phyloP scores from a whole-genome alignment of 73 alveolate genomes.

The Blepharisma stoltei region DNA sequence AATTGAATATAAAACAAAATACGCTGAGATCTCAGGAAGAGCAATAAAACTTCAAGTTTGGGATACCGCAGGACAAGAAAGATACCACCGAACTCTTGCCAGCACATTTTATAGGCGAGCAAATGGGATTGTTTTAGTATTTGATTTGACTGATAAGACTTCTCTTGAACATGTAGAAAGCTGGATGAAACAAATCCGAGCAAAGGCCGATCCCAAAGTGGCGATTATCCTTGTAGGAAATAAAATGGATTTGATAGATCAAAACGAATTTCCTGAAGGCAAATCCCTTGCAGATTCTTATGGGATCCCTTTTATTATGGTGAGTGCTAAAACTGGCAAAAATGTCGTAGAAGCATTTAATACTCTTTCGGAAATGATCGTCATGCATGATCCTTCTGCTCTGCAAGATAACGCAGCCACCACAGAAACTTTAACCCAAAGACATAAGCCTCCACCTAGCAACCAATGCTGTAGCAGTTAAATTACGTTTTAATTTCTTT shows the following conservation, averaged over 20 bases:
- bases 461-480: too few species aligned
- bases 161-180: slow-evolving; percentile 55
- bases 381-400: not conserved
- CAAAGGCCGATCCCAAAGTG: slow-evolving; percentile 42
- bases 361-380: not conserved
- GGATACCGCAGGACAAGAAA: slow-evolving; percentile 74
- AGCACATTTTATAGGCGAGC: slow-evolving; percentile 62
- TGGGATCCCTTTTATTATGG: not conserved
- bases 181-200: slow-evolving; percentile 65
- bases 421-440: too few species aligned
- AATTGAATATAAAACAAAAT: slow-evolving; percentile 60
- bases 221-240: slow-evolving; percentile 42
- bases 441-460: too few species aligned
- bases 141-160: slow-evolving; percentile 58
- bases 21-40: slow-evolving; percentile 38
- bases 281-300: slow-evolving; percentile 3
- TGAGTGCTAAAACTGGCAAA: slow-evolving; percentile 8
- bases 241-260: slow-evolving; percentile 34
- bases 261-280: not conserved
- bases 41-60: slow-evolving; percentile 53
- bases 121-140: slow-evolving; percentile 57
- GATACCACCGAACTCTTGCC: slow-evolving; percentile 63
- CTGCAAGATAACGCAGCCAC: not conserved
- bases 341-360: not conserved
- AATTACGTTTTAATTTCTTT: too few species aligned